Evolutionary conservation across 768 basidiomycete genomes (phyloP).

Genomic region (Sporobolomyces roseus): DNA sequence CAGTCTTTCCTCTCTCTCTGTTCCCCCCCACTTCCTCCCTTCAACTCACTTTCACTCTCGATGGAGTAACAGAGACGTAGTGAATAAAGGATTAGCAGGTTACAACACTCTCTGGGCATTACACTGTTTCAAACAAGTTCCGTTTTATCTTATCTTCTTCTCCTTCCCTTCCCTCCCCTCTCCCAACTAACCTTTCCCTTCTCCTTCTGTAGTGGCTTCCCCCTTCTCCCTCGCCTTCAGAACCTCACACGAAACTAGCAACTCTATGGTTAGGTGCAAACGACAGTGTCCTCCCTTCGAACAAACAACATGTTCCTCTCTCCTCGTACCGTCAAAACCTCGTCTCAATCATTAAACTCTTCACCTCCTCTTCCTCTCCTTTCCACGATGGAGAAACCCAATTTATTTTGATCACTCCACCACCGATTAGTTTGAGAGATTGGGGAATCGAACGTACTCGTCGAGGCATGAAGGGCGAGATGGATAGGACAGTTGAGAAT

Average conservation of each 20-base stretch:
- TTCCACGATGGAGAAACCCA: constrained; percentile 17
- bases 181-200: not conserved
- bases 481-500: constrained; percentile 14
- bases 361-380: constrained; percentile 11
- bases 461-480: not conserved
- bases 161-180: not conserved
- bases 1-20: not conserved
- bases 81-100: constrained; percentile 34
- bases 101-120: constrained; percentile 37
- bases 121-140: constrained; percentile 17
- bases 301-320: constrained; percentile 36
- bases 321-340: constrained; percentile 28
- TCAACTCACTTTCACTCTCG: no score
- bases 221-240: not conserved
- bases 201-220: constrained; percentile 21
- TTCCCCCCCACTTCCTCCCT: not conserved
- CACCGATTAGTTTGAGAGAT: constrained; percentile 14
- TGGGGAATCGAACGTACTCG: constrained; percentile 12
- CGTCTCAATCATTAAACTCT: constrained; percentile 12
- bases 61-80: constrained; percentile 28
- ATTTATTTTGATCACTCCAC: constrained; percentile 35
- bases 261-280: constrained; percentile 42
- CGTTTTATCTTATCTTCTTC: no score
- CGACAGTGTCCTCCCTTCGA: constrained; percentile 25
- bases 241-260: constrained; percentile 4